These are phyloP conservation scores for Golubevia sp. DNA, from an alignment of 1,284 basidiomycete species.

Conservation along the genomic window DNA sequence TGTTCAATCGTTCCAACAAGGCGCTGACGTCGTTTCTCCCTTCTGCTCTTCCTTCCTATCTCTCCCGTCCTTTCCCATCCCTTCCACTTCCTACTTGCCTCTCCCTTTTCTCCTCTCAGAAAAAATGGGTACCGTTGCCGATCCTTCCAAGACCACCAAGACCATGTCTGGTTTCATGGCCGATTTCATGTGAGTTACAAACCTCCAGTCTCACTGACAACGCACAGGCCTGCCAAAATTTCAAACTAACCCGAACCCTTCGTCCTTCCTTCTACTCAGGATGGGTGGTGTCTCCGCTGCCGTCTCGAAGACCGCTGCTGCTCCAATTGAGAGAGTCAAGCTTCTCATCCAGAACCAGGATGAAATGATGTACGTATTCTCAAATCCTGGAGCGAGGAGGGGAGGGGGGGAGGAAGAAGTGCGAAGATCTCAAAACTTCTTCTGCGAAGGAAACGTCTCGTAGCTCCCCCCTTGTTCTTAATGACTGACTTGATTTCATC, in stretches of 20 bases:
- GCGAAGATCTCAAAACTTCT: too few species aligned
- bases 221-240: too few species aligned
- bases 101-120: slow-evolving; percentile 5
- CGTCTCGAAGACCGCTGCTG: slow-evolving; percentile 61
- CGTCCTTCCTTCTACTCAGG: slow-evolving; percentile 13
- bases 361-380: slow-evolving; percentile 14
- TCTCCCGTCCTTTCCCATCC: too few species aligned
- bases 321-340: slow-evolving; percentile 62
- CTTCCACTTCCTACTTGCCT: neutral
- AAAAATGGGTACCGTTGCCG: slow-evolving; percentile 49
- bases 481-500: neutral
- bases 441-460: too few species aligned
- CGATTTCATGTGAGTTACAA: slow-evolving; percentile 32
- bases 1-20: too few species aligned
- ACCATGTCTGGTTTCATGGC: slow-evolving; percentile 47
- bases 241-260: too few species aligned
- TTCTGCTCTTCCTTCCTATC: slow-evolving; percentile 19
- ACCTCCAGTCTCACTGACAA: too few species aligned
- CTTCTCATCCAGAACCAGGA: slow-evolving; percentile 62
- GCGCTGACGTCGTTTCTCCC: slow-evolving; percentile 22
- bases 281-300: slow-evolving; percentile 62
- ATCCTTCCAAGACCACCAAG: slow-evolving; percentile 46
- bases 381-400: neutral
- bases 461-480: neutral
- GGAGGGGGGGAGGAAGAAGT: too few species aligned